Conservation (phyloP, 2,329 filamentous ascomycete species). For the Ambrosiella cleistominuta region DNA sequence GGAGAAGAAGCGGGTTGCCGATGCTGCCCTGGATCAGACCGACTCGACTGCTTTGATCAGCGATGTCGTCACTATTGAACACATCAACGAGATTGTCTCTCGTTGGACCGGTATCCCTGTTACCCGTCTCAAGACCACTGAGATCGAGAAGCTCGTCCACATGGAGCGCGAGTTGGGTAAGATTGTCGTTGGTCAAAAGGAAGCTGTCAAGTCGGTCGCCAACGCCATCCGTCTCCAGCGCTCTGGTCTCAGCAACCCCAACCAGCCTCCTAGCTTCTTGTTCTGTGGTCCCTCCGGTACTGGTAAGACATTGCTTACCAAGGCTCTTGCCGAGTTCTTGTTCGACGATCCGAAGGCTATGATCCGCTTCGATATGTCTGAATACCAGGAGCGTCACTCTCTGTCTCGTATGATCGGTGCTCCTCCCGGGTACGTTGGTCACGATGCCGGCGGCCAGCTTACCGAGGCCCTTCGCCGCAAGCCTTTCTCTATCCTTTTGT, state of each 20-base stretch:
- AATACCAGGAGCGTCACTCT: conserved; percentile 94
- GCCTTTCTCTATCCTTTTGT: conserved; percentile 93
- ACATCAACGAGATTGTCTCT: conserved; percentile 97
- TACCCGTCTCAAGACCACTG: conserved; percentile 78
- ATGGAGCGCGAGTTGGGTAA: conserved; percentile 82
- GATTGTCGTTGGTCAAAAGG: conserved; percentile 81
- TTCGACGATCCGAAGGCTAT: conserved; percentile 95
- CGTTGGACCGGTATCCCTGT: conserved; percentile 98
- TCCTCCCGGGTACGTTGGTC: conserved; percentile 89
- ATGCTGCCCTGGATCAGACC: conserved; percentile 45
- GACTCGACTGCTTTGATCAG: conserved; percentile 61
- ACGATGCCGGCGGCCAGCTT: conserved; percentile 87
- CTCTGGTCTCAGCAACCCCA: conserved; percentile 86
- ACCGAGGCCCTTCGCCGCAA: conserved; percentile 86
- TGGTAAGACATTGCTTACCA: conserved; percentile 92
- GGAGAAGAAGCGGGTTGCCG: conserved; percentile 58
- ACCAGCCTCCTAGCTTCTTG: conserved; percentile 92
- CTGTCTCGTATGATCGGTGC: conserved; percentile 96
- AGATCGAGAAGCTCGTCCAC: conserved; percentile 95
- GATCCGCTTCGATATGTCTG: conserved; percentile 99
- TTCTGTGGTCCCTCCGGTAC: conserved; percentile 98
- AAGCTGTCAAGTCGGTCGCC: conserved; percentile 73
- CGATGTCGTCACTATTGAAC: conserved; percentile 85
- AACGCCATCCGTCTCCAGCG: conserved; percentile 92
- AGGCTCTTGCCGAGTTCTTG: conserved; percentile 90